Evolutionary conservation across 2,329 filamentous ascomycete genomes (phyloP), one percentile per base, ranked within the genome.

Genomic region (Didymella exigua): DNA sequence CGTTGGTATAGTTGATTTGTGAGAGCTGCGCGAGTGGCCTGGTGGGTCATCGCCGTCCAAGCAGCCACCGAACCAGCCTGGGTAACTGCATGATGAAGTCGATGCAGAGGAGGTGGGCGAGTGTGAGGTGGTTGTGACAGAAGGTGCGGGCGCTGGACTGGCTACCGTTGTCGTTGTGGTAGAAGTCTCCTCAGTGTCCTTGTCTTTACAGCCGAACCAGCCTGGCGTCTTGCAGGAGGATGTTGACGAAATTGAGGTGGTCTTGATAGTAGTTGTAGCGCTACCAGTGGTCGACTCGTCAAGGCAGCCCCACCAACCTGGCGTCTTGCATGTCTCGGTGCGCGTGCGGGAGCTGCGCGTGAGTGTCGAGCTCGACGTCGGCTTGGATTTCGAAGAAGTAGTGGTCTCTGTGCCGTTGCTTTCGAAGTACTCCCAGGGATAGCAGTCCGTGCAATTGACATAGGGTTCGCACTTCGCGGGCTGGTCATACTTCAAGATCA

Each of bases 381-480:
- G 82, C 3, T 85, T 80, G 0, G 40, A 33, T 8, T 73, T 81
- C 0, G 86, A 86, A 6, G 74, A 72, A 2, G 88, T 89, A 0
- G 87, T 91, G 1, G 82, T 83, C 60, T 93, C 89, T 1, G 90
- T 95, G 26, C 89, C 89, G 71, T 97, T 97, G 73, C 92, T 96
- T 75, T 93, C 89, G 70, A 91, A 96, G 81, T 92, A 96, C 69
- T 96, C 96, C 95, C 95, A 98, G 51, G 89, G 87, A 54, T 86
- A 90, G 69, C 93, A 98, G 73, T 99, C 95, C 34, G 89, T 86
- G 72, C 95, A 98, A 60, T 86, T 81, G 47, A 86, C 82, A 6
- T 93, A 93, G 26, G 83, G 81, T 49, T 83, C 84, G 75, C 95
- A 98, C 61, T 84, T 78, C 0, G 95, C 89, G 0, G 96, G 90